These are phyloP conservation scores for Naganishia albida DNA, from an alignment of 1,284 basidiomycete species.

Conservation along the genomic window DNA sequence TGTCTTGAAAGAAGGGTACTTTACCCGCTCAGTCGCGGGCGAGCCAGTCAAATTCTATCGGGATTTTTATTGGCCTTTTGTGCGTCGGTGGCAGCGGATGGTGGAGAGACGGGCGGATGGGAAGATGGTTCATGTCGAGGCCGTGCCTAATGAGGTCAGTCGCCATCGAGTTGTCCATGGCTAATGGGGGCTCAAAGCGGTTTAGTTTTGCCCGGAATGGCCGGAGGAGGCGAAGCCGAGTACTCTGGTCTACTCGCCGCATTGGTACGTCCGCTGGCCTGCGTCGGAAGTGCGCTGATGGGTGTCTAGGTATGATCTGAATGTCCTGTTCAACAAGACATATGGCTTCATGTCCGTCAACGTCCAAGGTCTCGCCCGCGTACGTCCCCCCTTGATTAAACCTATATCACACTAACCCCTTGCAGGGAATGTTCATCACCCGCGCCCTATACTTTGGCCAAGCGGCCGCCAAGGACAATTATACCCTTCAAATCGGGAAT, in stretches of 20 bases:
- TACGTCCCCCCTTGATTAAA: background rate
- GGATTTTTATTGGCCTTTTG: constrained; percentile 82
- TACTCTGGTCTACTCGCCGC: constrained; percentile 84
- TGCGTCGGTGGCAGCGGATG: constrained; percentile 69
- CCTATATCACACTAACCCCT: background rate
- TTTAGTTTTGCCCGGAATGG: constrained; percentile 76
- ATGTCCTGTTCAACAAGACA: constrained; percentile 76
- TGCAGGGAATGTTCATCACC: constrained; percentile 77
- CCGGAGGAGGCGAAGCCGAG: constrained; percentile 63
- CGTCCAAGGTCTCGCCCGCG: constrained; percentile 66
- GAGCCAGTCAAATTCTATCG: constrained; percentile 77
- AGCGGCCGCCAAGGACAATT: constrained; percentile 75
- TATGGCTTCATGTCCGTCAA: constrained; percentile 82
- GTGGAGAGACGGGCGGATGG: constrained; percentile 55
- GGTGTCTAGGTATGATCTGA: constrained; percentile 75
- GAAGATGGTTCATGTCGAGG: constrained; percentile 76
- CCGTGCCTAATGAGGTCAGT: constrained; percentile 84
- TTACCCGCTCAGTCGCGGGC: constrained; percentile 67
- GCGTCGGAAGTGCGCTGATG: constrained; percentile 3
- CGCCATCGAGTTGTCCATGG: background rate
- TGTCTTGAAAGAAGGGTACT: constrained; percentile 83
- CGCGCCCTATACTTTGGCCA: constrained; percentile 85
- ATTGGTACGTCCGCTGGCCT: constrained; percentile 64
- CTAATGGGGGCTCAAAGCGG: background rate
- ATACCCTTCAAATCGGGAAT: constrained; percentile 74